These are phyloP conservation scores for Deakozyma indianensis DNA, from an alignment of 805 yeast species.

Conservation along the genomic window DNA sequence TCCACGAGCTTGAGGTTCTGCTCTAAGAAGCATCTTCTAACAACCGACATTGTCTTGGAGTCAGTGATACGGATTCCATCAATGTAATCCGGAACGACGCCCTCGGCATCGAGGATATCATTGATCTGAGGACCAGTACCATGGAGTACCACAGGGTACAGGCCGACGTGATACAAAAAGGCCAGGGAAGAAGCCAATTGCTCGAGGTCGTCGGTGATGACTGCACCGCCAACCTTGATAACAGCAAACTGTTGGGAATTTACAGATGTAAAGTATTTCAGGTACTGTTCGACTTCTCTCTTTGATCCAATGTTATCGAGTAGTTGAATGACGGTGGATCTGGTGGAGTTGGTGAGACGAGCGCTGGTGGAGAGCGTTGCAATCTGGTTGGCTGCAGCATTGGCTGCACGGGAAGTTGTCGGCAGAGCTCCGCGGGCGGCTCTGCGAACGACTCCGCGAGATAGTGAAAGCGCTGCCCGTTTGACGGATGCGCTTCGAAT, in stretches of 20 bases:
- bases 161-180: slow-evolving; percentile 90
- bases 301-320: slow-evolving; percentile 94
- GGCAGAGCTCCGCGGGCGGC: neutral
- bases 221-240: slow-evolving; percentile 98
- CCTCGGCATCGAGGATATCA: slow-evolving; percentile 81
- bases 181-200: slow-evolving; percentile 94
- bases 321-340: slow-evolving; percentile 91
- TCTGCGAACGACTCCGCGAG: neutral
- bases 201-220: slow-evolving; percentile 84
- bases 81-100: slow-evolving; percentile 87
- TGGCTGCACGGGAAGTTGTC: neutral
- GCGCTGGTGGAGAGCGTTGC: slow-evolving; percentile 1
- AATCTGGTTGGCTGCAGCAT: neutral
- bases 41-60: slow-evolving; percentile 88
- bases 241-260: slow-evolving; percentile 88
- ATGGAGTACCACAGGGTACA: slow-evolving; percentile 91
- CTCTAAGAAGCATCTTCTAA: slow-evolving; percentile 86
- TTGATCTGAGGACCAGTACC: slow-evolving; percentile 99
- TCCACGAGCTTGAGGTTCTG: slow-evolving; percentile 91
- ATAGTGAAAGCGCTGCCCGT: neutral
- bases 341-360: slow-evolving; percentile 29
- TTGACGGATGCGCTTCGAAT: neutral
- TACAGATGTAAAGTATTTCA: slow-evolving; percentile 92
- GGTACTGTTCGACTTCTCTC: slow-evolving; percentile 94
- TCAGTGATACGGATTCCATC: slow-evolving; percentile 97